Percentiles rank a stretch among this genome's conserved stretches.
Evolutionary conservation across 2,329 filamentous ascomycete species (phyloP).

Genomic region (Sclerotinia borealis): DNA sequence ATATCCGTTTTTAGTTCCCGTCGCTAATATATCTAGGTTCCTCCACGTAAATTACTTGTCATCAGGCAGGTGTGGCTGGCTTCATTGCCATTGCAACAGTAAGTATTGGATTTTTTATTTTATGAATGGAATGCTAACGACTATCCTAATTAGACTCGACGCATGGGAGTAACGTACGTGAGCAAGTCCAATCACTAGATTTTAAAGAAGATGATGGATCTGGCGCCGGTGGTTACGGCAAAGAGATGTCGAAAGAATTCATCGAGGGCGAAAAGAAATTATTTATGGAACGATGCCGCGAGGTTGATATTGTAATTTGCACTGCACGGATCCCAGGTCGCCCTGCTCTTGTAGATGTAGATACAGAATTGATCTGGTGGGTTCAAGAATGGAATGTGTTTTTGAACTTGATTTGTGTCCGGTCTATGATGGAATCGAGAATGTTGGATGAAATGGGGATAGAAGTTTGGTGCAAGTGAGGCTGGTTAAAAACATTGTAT

Average conservation of each 20-base stretch:
- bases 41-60: constrained; percentile 82
- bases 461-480: too few relatives aligned
- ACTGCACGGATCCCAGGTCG: constrained; percentile 86
- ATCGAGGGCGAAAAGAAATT: constrained; percentile 90
- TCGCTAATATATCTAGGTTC: constrained; percentile 53
- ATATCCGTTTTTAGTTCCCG: background rate
- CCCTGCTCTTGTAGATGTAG: constrained; percentile 71
- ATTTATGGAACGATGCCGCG: constrained; percentile 78
- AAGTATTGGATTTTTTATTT: constrained; percentile 23
- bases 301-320: constrained; percentile 89
- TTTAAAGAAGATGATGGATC: constrained; percentile 79
- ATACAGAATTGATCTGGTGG: too few relatives aligned
- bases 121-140: background rate
- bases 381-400: too few relatives aligned
- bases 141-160: constrained; percentile 48
- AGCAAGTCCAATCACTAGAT: constrained; percentile 83
- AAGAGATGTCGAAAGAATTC: constrained; percentile 92
- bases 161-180: constrained; percentile 79
- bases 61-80: constrained; percentile 89
- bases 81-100: constrained; percentile 79
- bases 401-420: too few relatives aligned
- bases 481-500: too few relatives aligned
- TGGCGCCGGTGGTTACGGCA: constrained; percentile 81
- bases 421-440: too few relatives aligned
- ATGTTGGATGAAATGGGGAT: too few relatives aligned